phyloP scores from a whole-genome alignment of 208 protist species.

The Endotrypanum monterogeii region DNA sequence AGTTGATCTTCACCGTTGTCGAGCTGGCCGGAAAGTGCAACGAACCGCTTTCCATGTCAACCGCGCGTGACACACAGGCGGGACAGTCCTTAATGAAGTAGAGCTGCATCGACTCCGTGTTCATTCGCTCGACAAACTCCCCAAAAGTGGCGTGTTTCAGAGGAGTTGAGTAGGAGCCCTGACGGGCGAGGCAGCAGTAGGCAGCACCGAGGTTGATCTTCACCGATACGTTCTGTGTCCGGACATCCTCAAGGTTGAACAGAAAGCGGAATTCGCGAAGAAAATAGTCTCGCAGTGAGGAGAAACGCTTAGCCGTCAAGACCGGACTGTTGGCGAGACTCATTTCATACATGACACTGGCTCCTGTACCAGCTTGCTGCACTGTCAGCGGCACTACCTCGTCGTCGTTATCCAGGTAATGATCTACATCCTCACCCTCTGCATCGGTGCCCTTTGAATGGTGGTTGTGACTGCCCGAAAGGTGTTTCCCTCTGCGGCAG shows the following conservation, averaged over 20 bases:
- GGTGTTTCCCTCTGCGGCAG: neutral
- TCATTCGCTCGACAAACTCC: slow-evolving; percentile 86
- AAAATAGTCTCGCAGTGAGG: slow-evolving; percentile 73
- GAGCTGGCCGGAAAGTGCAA: slow-evolving; percentile 67
- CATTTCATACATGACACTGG: slow-evolving; percentile 32
- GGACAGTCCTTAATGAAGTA: slow-evolving; percentile 88
- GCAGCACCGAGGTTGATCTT: slow-evolving; percentile 78
- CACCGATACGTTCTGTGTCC: slow-evolving; percentile 72
- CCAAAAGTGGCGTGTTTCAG: slow-evolving; percentile 80
- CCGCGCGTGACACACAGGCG: slow-evolving; percentile 74
- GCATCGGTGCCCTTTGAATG: slow-evolving; percentile 14
- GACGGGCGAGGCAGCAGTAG: slow-evolving; percentile 80
- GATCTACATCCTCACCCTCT: slow-evolving; percentile 45
- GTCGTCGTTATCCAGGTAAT: slow-evolving; percentile 40
- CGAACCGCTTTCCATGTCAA: slow-evolving; percentile 75
- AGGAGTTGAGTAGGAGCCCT: slow-evolving; percentile 76
- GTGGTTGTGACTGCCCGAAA: slow-evolving; percentile 5
- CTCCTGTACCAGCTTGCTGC: slow-evolving; percentile 31
- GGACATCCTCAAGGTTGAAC: slow-evolving; percentile 73
- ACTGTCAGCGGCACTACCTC: slow-evolving; percentile 57
- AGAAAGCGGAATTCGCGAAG: slow-evolving; percentile 69
- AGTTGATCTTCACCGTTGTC: slow-evolving; percentile 79
- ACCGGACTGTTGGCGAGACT: slow-evolving; percentile 73
- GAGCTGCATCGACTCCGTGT: slow-evolving; percentile 86
- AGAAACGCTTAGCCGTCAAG: slow-evolving; percentile 68